phyloP scores from a whole-genome alignment of 202 grass and related monocot species.

The Brachypodium distachyon region DNA sequence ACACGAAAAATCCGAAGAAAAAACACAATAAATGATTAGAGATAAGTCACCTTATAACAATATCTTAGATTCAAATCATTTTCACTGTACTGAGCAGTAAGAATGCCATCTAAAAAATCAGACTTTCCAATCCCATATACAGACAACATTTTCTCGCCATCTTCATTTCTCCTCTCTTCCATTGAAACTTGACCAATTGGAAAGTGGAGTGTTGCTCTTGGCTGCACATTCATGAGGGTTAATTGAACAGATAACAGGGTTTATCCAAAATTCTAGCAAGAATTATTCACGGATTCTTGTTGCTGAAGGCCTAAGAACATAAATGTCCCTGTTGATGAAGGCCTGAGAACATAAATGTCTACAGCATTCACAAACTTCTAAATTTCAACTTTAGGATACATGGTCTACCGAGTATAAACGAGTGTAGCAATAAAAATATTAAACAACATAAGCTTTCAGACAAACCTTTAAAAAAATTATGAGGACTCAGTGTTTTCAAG shows the following conservation, averaged over 20 bases:
- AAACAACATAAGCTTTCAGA: not conserved
- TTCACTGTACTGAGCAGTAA: slow-evolving; percentile 57
- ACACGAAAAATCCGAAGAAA: not conserved
- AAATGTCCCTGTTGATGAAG: no score
- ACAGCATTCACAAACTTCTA: not conserved
- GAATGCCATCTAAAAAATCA: slow-evolving; percentile 71
- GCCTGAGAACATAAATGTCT: not conserved
- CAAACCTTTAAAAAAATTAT: not conserved
- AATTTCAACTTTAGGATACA: not conserved
- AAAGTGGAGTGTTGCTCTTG: slow-evolving; percentile 65
- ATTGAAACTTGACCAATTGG: slow-evolving; percentile 86
- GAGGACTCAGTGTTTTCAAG: not conserved
- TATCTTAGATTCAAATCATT: slow-evolving; percentile 84
- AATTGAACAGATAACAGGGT: not conserved
- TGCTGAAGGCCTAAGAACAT: not conserved
- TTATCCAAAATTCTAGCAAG: not conserved
- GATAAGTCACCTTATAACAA: slow-evolving; percentile 75
- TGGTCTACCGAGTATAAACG: not conserved
- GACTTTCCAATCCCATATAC: slow-evolving; percentile 61
- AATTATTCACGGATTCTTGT: not conserved
- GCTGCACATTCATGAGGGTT: slow-evolving; percentile 39
- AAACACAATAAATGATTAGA: not conserved
- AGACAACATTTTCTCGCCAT: slow-evolving; percentile 45
- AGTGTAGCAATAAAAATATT: not conserved
- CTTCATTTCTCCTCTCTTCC: slow-evolving; percentile 51